Base-by-base conservation (phyloP, 768 basidiomycete species). In the Rhodosporidiobolus sp. region DNA sequence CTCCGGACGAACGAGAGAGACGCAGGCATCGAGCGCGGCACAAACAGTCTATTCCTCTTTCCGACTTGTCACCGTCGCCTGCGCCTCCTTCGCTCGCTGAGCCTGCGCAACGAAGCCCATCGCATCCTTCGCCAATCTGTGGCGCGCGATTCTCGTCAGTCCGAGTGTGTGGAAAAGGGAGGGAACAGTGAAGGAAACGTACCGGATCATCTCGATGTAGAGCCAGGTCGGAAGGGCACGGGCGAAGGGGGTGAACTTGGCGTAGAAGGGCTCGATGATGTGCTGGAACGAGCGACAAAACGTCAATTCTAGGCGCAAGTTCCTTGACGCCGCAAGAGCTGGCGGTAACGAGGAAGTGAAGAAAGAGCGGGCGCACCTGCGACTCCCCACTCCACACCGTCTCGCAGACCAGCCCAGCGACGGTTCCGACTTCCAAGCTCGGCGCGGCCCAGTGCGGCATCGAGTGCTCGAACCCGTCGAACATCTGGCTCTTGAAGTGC, bases 231-330 rank as follows among this genome's bases (percentile, higher is more conserved):
- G 76, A 4, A 75, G 57, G 5, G 70, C 76, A 8, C 71, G 52
- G 22, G 62, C 70, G 28, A 75, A 7, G 46, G 76, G 76, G 0
- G 65, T 71, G 35, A 63, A 62, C 54, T 66, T 70, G 45, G 65
- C 87, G 80, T 96, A 91, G 63, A 96, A 80, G 2, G 90, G 90
- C 45, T 86, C 82, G 67, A 98, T 90, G 78, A 97, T 87, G 45
- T 83, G 84, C 81, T 94, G 93, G 65, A 91, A 7, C 90, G 17
- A 95, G 84, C 8, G 7, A 28, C 4, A 6, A 17, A 10, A 32
- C 19, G 28, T 67, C 65, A 46, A 19, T 4, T 85, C 83, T 58
- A 92, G 8, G 14, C 38, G 38, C 38, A 14, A 7, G 85, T 0
- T 93, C 89, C 59, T 85, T 84, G 28, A 94, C 78, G 38, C n/a